phyloP scores from a whole-genome alignment of 345 rosid genomes.

The Arabidopsis thaliana region DNA sequence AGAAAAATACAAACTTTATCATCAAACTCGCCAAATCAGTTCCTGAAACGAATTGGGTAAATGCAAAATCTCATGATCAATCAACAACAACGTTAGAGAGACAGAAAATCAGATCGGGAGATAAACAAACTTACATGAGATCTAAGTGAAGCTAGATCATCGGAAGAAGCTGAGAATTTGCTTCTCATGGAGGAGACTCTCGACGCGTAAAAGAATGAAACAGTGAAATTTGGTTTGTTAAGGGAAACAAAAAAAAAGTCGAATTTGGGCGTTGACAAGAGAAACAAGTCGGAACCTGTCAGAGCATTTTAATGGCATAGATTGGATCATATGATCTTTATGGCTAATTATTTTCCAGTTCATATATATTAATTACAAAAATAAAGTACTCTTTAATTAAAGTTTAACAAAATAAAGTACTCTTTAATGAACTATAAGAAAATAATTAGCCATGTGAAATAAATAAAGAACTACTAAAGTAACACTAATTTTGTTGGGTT shows the following conservation, averaged over 20 bases:
- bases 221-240: constrained; percentile 24
- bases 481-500: no score
- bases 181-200: constrained; percentile 6
- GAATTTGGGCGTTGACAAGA: constrained; percentile 29
- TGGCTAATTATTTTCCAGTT: background rate
- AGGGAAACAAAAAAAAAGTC: background rate
- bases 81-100: background rate
- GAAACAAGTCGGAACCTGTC: constrained; percentile 22
- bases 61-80: constrained; percentile 11
- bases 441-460: no score
- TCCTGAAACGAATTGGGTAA: constrained; percentile 19
- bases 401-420: no score
- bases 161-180: constrained; percentile 20
- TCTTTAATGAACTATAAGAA: no score
- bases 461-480: no score
- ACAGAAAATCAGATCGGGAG: constrained; percentile 2
- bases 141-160: constrained; percentile 17
- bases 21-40: background rate
- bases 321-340: constrained; percentile 1
- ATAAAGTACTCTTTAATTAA: no score
- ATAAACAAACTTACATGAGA: constrained; percentile 30
- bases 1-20: constrained; percentile 11
- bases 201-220: constrained; percentile 24
- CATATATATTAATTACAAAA: no score
- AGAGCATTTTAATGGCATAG: constrained; percentile 6